These are phyloP conservation scores for Wallacemonas sp. DNA, from an alignment of 208 protist species.

Conservation along the genomic window DNA sequence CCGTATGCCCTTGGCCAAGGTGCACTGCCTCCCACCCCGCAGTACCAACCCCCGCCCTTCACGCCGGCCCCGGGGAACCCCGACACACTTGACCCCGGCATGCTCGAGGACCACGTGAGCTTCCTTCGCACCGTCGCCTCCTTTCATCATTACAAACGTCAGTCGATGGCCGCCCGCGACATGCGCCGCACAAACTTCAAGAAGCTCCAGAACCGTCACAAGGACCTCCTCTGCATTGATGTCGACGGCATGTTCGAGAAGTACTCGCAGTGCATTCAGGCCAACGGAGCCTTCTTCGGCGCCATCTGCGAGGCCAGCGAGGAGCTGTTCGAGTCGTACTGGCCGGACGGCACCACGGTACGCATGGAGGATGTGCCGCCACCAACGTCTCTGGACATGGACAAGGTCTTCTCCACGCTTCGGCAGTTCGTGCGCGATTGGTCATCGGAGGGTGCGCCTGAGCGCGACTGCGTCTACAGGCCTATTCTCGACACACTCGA, in stretches of 20 bases:
- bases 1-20: slow-evolving; percentile 23
- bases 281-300: slow-evolving; percentile 82
- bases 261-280: slow-evolving; percentile 78
- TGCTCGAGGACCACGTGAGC: slow-evolving; percentile 84
- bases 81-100: slow-evolving; percentile 45
- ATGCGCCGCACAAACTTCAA: slow-evolving; percentile 78
- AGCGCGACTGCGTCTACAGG: slow-evolving; percentile 90
- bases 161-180: slow-evolving; percentile 67
- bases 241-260: slow-evolving; percentile 71
- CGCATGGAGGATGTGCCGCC: slow-evolving; percentile 62
- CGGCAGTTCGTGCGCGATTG: slow-evolving; percentile 96
- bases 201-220: slow-evolving; percentile 74
- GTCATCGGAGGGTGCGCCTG: slow-evolving; percentile 86
- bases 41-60: slow-evolving; percentile 30
- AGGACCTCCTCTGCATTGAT: slow-evolving; percentile 71
- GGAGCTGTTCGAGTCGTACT: slow-evolving; percentile 90
- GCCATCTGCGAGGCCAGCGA: slow-evolving; percentile 77
- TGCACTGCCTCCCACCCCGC: slow-evolving; percentile 14
- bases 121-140: slow-evolving; percentile 85
- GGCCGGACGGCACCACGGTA: slow-evolving; percentile 79
- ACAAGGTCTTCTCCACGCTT: slow-evolving; percentile 95
- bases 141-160: slow-evolving; percentile 74
- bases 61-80: slow-evolving; percentile 7
- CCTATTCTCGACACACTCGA: slow-evolving; percentile 87
- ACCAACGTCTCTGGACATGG: slow-evolving; percentile 86